These are phyloP conservation scores for Vitis hybrid DNA, from an alignment of 177 flowering plant species.

Conservation along the genomic window DNA sequence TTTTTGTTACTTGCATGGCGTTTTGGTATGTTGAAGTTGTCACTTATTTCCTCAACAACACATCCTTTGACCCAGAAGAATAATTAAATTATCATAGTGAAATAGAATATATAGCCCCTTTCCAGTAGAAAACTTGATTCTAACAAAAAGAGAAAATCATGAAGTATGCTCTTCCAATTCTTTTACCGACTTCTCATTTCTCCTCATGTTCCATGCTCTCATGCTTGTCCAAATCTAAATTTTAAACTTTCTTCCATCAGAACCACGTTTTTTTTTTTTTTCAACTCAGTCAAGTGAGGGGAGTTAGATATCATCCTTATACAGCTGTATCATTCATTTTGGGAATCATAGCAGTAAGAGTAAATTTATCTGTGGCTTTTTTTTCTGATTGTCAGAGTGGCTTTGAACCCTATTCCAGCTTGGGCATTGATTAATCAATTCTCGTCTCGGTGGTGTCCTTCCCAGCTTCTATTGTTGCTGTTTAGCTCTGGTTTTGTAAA, in stretches of 20 bases:
- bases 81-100: not conserved
- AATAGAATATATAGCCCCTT: not conserved
- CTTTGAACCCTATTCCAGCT: slow-evolving; percentile 65
- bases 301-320: not conserved
- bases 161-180: not conserved
- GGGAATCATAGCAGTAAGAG: slow-evolving; percentile 13
- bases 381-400: slow-evolving; percentile 59
- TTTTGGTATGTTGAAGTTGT: not conserved
- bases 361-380: slow-evolving; percentile 21
- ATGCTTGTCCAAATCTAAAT: not conserved
- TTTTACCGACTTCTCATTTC: not conserved
- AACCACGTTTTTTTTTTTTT: not conserved
- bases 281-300: not conserved
- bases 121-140: not conserved
- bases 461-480: slow-evolving; percentile 19
- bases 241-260: slow-evolving; percentile 8
- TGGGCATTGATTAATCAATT: slow-evolving; percentile 74
- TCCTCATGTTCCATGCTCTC: not conserved
- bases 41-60: not conserved
- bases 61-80: not conserved
- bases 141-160: not conserved
- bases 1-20: not conserved
- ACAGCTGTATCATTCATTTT: not conserved
- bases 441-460: slow-evolving; percentile 24
- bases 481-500: not conserved